A percentile compares a stretch with the other conserved stretches of the same genome.
phyloP scores from a whole-genome alignment of 176 grass and related monocot genomes.

The Aegilops bicornis region DNA sequence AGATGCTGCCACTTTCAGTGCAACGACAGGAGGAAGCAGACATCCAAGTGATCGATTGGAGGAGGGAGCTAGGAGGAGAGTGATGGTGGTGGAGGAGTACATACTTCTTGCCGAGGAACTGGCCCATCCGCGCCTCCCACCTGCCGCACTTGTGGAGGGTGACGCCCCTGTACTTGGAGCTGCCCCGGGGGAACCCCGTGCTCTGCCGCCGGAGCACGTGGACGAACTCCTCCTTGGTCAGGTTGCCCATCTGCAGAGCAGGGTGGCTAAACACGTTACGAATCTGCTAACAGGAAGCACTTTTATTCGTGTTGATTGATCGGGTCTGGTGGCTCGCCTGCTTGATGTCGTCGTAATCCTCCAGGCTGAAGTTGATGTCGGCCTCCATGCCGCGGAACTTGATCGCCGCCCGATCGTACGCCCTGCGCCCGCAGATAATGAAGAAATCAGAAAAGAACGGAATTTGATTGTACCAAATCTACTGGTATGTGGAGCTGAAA shows the following conservation, averaged over 20 bases:
- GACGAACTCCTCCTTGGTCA: constrained; percentile 98
- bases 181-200: constrained; percentile 85
- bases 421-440: constrained; percentile 30
- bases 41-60: not conserved
- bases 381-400: constrained; percentile 94
- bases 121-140: constrained; percentile 98
- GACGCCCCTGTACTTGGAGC: constrained; percentile 94
- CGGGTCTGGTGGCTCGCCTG: constrained; percentile 32
- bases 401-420: constrained; percentile 95
- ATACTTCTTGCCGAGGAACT: constrained; percentile 97
- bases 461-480: not conserved
- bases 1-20: not conserved
- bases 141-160: constrained; percentile 98
- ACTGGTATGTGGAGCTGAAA: not conserved
- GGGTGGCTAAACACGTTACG: not conserved
- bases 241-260: constrained; percentile 62
- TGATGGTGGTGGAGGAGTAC: not conserved
- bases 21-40: not conserved
- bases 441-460: not conserved
- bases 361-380: constrained; percentile 93
- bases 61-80: not conserved
- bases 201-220: constrained; percentile 92
- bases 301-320: no score
- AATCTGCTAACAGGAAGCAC: not conserved
- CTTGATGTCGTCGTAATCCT: constrained; percentile 95